Conservation (phyloP, 441 rosid species). For the Pelargonium myrrhifolium region DNA sequence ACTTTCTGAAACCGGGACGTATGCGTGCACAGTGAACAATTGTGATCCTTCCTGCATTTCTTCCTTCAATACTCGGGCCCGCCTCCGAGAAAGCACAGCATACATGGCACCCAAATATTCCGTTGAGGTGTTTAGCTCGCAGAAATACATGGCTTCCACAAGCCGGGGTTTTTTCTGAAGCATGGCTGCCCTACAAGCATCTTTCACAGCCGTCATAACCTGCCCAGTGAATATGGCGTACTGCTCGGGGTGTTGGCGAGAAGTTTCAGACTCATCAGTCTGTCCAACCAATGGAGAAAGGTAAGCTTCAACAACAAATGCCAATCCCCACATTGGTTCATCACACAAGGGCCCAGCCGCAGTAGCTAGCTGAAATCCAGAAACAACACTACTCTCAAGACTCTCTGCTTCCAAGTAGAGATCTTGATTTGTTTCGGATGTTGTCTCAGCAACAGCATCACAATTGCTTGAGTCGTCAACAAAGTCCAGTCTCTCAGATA, state of each 20-base stretch:
- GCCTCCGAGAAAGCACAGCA: slow-evolving; percentile 67
- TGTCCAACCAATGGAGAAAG: slow-evolving; percentile 35
- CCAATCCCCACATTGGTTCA: slow-evolving; percentile 95
- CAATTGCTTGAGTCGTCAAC: slow-evolving; percentile 31
- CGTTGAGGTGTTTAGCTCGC: slow-evolving; percentile 74
- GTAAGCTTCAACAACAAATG: slow-evolving; percentile 60
- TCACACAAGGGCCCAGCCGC: slow-evolving; percentile 87
- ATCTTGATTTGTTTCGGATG: slow-evolving; percentile 30
- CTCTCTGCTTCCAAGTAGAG: slow-evolving; percentile 44
- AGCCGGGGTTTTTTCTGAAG: slow-evolving; percentile 66
- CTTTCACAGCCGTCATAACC: slow-evolving; percentile 85
- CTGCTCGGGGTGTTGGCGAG: slow-evolving; percentile 48
- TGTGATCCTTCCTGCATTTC: slow-evolving; percentile 94
- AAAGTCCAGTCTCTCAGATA: slow-evolving; percentile 66
- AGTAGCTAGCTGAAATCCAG: slow-evolving; percentile 84
- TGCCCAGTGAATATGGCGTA: slow-evolving; percentile 70
- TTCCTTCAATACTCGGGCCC: slow-evolving; percentile 77
- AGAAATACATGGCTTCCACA: slow-evolving; percentile 94
- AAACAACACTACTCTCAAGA: slow-evolving; percentile 69
- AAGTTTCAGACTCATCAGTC: slow-evolving; percentile 29
- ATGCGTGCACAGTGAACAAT: slow-evolving; percentile 67
- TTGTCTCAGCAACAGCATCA: slow-evolving; percentile 17
- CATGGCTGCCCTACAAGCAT: slow-evolving; percentile 74
- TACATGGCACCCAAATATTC: slow-evolving; percentile 74
- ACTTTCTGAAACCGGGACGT: slow-evolving; percentile 81